Conservation (phyloP, 148 eudicot genomes). For the Talinum fruticosum region DNA sequence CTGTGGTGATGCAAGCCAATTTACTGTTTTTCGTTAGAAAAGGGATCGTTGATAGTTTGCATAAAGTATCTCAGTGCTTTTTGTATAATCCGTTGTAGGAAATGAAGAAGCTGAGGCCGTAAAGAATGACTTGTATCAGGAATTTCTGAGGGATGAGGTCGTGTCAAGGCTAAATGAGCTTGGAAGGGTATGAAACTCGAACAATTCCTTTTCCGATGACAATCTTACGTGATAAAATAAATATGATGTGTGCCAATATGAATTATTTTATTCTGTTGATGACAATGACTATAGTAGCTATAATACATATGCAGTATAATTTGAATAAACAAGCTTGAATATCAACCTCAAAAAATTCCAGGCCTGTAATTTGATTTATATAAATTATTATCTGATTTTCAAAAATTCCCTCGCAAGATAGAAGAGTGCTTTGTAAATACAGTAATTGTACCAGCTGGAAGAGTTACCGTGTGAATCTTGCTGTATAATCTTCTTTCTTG, state of each 20-base stretch:
- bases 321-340: background rate
- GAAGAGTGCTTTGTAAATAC: background rate
- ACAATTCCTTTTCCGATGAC: background rate
- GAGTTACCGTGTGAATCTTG: background rate
- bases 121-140: conserved; percentile 40
- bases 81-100: conserved; percentile 26
- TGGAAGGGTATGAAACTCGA: conserved; percentile 53
- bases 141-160: conserved; percentile 64
- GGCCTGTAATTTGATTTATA: background rate
- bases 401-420: background rate
- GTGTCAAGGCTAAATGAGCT: conserved; percentile 68
- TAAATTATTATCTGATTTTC: background rate
- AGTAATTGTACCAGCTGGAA: background rate
- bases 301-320: background rate
- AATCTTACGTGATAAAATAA: background rate
- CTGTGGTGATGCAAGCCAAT: background rate
- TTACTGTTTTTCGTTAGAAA: background rate
- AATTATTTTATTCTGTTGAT: background rate
- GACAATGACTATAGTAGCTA: background rate
- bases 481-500: background rate
- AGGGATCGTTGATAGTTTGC: background rate
- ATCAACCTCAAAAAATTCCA: background rate
- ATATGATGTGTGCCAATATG: background rate
- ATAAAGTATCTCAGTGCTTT: background rate
- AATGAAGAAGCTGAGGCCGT: conserved; percentile 36